A percentile compares a stretch with the other conserved stretches of the same genome.
Conservation (phyloP, 106 monocot genomes). For the Platanthera zijinensis region DNA sequence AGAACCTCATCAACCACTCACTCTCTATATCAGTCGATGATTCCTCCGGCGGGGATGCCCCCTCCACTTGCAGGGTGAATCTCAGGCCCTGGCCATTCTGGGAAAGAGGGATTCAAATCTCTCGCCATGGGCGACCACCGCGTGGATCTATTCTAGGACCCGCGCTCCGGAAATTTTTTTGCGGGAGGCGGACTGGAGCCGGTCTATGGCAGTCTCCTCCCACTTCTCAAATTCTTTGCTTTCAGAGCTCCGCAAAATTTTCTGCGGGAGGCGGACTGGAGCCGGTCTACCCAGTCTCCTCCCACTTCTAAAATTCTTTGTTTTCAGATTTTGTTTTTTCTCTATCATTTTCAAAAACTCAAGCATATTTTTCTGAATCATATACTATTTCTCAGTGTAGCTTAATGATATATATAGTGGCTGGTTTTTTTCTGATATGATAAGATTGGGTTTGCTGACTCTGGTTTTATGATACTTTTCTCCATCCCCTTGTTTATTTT, state of each 20-base stretch:
- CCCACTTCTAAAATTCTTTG: too few relatives aligned
- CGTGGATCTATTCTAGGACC: slow-evolving; percentile 76
- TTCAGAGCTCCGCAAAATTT: slow-evolving; percentile 53
- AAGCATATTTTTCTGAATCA: too few relatives aligned
- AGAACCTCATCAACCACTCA: slow-evolving; percentile 69
- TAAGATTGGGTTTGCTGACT: too few relatives aligned
- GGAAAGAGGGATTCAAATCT: slow-evolving; percentile 73
- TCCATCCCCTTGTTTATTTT: too few relatives aligned
- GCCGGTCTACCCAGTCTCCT: slow-evolving; percentile 20
- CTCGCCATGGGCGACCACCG: slow-evolving; percentile 28
- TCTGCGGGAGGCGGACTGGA: slow-evolving; percentile 46
- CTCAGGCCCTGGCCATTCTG: slow-evolving; percentile 96
- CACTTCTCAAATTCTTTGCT: too few relatives aligned
- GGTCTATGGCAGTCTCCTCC: slow-evolving; percentile 4
- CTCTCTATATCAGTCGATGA: slow-evolving; percentile 51
- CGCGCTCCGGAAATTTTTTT: slow-evolving; percentile 68
- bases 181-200: slow-evolving; percentile 60
- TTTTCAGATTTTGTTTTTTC: too few relatives aligned
- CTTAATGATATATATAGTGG: too few relatives aligned
- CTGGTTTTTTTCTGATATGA: too few relatives aligned
- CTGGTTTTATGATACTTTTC: too few relatives aligned
- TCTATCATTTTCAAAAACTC: too few relatives aligned
- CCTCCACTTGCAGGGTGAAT: slow-evolving; percentile 51
- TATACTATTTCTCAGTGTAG: too few relatives aligned
- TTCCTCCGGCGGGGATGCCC: background rate